A percentile compares a stretch with the other conserved stretches of the same genome.
Evolutionary conservation across 768 basidiomycete genomes (phyloP).

Genomic region (Rhodotorula toruloides): DNA sequence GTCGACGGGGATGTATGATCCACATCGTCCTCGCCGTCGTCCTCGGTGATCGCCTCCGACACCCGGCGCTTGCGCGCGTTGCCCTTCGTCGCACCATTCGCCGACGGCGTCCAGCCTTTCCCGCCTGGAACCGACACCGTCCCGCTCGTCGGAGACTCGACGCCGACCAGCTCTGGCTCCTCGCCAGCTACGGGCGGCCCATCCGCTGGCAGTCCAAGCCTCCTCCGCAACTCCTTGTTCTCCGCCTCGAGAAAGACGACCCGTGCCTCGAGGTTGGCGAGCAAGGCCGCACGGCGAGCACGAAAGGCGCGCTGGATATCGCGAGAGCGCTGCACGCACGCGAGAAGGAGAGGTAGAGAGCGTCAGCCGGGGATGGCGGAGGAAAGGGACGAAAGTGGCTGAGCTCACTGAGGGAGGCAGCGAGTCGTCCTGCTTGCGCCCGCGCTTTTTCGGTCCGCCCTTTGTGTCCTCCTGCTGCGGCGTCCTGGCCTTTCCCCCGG

Average conservation of each 20-base stretch:
- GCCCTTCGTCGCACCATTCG: no score
- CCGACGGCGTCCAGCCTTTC: no score
- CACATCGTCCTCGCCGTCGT: not conserved
- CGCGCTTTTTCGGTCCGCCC: not conserved
- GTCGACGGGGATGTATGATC: no score
- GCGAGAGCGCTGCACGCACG: slow-evolving; percentile 54
- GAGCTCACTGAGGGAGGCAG: slow-evolving; percentile 18
- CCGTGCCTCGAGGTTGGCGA: slow-evolving; percentile 73
- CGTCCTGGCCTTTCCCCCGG: no score
- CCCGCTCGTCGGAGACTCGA: no score
- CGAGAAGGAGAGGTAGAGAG: not conserved
- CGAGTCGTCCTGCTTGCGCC: slow-evolving; percentile 30
- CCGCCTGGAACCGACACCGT: no score
- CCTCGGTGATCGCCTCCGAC: no score
- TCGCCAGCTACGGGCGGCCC: slow-evolving; percentile 46
- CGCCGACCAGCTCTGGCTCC: not conserved
- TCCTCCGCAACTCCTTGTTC: slow-evolving; percentile 66
- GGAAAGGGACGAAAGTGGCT: not conserved
- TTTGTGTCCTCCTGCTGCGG: not conserved
- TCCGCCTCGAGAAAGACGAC: slow-evolving; percentile 79
- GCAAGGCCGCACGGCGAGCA: slow-evolving; percentile 78
- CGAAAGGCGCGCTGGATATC: slow-evolving; percentile 87
- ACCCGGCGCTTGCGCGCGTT: no score
- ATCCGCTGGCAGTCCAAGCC: slow-evolving; percentile 70
- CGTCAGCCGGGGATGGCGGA: not conserved